Evolutionary conservation across 78 protist species (phyloP).

Genomic region (Planoprotostelium fungivorum): DNA sequence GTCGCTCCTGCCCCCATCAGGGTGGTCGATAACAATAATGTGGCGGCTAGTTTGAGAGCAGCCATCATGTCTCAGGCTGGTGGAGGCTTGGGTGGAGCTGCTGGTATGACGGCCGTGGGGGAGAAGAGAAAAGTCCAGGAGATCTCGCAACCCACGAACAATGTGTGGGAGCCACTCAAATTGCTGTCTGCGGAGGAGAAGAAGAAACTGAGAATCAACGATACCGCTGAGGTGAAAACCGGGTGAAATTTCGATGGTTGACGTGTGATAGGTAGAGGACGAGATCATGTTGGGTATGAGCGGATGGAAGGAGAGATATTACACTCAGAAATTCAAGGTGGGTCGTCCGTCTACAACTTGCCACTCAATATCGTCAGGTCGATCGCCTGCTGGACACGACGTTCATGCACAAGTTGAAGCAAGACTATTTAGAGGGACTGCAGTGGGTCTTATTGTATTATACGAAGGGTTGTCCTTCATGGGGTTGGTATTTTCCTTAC

Average conservation of each 20-base stretch:
- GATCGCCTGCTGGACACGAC: background rate
- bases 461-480: conserved; percentile 88
- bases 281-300: conserved; percentile 46
- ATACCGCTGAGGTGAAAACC: too few species aligned
- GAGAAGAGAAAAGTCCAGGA: background rate
- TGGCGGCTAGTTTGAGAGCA: background rate
- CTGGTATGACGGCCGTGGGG: background rate
- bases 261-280: conserved; percentile 14
- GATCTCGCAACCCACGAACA: background rate
- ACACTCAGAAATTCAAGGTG: conserved; percentile 58
- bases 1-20: background rate
- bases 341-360: background rate
- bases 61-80: background rate
- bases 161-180: background rate
- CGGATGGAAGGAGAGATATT: conserved; percentile 94
- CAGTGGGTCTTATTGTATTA: conserved; percentile 97
- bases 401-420: background rate
- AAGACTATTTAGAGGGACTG: conserved; percentile 83
- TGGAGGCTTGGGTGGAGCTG: background rate
- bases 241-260: too few species aligned
- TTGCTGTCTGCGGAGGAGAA: background rate
- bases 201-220: background rate
- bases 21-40: background rate
- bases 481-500: conserved; percentile 97
- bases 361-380: background rate